A percentile compares a stretch with the other conserved stretches of the same genome.
Conservation (phyloP, 192 early-diverging fungal genomes). For the Mortierella claussenii region DNA sequence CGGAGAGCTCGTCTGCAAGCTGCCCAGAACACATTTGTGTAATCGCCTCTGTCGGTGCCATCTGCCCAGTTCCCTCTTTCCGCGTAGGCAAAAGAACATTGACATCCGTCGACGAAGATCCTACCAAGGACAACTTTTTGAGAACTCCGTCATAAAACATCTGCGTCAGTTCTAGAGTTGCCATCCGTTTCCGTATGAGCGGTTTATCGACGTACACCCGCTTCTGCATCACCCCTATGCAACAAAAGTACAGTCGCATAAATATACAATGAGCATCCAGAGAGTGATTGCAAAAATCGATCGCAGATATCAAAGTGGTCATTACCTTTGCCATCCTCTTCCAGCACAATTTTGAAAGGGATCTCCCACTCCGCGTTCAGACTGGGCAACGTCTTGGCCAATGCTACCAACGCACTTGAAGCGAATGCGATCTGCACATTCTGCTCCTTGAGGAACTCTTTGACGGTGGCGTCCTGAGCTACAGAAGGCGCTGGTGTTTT, state of each 20-base stretch:
- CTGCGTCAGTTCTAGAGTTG: conserved; percentile 37
- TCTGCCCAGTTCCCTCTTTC: too few species aligned
- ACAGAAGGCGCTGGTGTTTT: conserved; percentile 15
- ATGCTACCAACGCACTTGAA: conserved; percentile 30
- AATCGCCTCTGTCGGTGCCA: too few species aligned
- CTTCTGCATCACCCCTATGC: conserved; percentile 30
- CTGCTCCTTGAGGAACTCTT: conserved; percentile 33
- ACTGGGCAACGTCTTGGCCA: conserved; percentile 31
- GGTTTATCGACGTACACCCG: conserved; percentile 47
- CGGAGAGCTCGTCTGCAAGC: too few species aligned
- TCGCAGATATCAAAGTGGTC: not conserved
- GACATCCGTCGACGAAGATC: conserved; percentile 18
- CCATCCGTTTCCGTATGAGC: conserved; percentile 32
- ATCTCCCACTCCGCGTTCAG: conserved; percentile 41
- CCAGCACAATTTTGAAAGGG: conserved; percentile 31
- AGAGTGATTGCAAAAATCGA: too few species aligned
- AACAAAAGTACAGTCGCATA: too few species aligned
- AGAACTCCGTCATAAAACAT: conserved; percentile 38
- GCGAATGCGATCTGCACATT: conserved; percentile 33
- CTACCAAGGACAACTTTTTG: conserved; percentile 26
- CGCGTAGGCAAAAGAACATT: not conserved
- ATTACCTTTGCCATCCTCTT: conserved; percentile 37
- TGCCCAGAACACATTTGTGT: too few species aligned
- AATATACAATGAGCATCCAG: not conserved
- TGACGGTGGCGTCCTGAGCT: conserved; percentile 16